Evolutionary conservation across 73 alveolate genomes (phyloP).

Genomic region (Stentor coeruleus): DNA sequence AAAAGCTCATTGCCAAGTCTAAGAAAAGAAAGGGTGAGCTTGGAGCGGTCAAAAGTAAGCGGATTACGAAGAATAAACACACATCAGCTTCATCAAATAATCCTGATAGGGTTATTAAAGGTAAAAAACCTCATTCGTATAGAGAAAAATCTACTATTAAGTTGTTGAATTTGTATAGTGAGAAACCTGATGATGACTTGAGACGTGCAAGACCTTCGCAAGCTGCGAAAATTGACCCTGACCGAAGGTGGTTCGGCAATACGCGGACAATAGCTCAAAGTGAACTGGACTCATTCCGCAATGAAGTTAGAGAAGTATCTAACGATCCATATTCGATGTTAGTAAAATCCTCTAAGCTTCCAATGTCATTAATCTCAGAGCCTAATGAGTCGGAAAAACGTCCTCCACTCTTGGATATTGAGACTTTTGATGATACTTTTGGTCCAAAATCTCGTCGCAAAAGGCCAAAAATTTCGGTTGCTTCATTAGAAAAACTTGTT

Average conservation of each 20-base stretch:
- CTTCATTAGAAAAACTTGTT: slow-evolving; percentile 76
- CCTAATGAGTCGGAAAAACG: slow-evolving; percentile 50
- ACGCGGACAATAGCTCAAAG: slow-evolving; percentile 93
- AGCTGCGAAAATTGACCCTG: slow-evolving; percentile 97
- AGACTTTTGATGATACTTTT: slow-evolving; percentile 81
- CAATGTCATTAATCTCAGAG: slow-evolving; percentile 80
- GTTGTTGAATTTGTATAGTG: slow-evolving; percentile 90
- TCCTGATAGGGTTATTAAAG: slow-evolving; percentile 12
- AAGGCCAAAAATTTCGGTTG: slow-evolving; percentile 89
- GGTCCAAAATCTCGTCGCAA: slow-evolving; percentile 97
- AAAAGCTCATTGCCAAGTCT: slow-evolving; percentile 16
- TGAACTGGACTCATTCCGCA: slow-evolving; percentile 93
- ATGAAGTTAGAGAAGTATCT: slow-evolving; percentile 74
- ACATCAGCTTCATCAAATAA: slow-evolving; percentile 7
- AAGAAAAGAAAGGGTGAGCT: neutral
- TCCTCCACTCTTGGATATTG: slow-evolving; percentile 67
- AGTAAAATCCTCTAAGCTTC: slow-evolving; percentile 87
- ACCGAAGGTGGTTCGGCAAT: slow-evolving; percentile 98
- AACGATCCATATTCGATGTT: slow-evolving; percentile 93
- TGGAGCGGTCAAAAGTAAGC: neutral
- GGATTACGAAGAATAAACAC: neutral
- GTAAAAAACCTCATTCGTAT: slow-evolving; percentile 32
- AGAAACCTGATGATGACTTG: slow-evolving; percentile 81
- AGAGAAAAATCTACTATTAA: slow-evolving; percentile 91
- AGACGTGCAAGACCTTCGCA: slow-evolving; percentile 55